A percentile compares a stretch with the other conserved stretches of the same genome.
These are phyloP conservation scores for Wickerhamiella cacticola DNA, from an alignment of 805 yeast species.

Conservation along the genomic window DNA sequence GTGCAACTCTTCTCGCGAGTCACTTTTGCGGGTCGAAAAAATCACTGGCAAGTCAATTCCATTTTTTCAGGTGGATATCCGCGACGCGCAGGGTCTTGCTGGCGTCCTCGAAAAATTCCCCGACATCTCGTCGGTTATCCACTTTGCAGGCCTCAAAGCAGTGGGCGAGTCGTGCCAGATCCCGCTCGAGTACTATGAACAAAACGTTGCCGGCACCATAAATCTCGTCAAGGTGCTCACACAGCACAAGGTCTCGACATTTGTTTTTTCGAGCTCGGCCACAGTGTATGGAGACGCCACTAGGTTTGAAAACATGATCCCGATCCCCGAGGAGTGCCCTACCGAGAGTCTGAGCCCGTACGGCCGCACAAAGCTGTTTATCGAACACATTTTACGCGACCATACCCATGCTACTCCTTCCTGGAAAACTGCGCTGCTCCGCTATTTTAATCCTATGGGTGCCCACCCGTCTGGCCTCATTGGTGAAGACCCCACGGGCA, in stretches of 20 bases:
- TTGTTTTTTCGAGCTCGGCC: slow-evolving; percentile 70
- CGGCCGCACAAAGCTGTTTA: slow-evolving; percentile 56
- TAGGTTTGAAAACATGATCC: slow-evolving; percentile 57
- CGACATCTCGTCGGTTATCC: slow-evolving; percentile 48
- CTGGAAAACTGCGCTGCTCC: slow-evolving; percentile 43
- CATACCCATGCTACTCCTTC: slow-evolving; percentile 33
- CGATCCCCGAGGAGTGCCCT: slow-evolving; percentile 70
- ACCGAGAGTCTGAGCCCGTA: slow-evolving; percentile 66
- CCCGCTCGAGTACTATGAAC: slow-evolving; percentile 56
- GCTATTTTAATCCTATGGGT: slow-evolving; percentile 78
- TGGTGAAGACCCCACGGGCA: slow-evolving; percentile 72
- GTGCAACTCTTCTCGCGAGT: slow-evolving; percentile 52
- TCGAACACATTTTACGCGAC: slow-evolving; percentile 52
- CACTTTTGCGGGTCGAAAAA: slow-evolving; percentile 49
- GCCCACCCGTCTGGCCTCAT: slow-evolving; percentile 72
- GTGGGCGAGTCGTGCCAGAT: slow-evolving; percentile 64
- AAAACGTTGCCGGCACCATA: slow-evolving; percentile 56
- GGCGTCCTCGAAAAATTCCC: slow-evolving; percentile 39
- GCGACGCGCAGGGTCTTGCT: slow-evolving; percentile 38
- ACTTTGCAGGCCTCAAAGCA: slow-evolving; percentile 74
- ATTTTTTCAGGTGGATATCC: slow-evolving; percentile 47
- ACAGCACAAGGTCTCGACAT: slow-evolving; percentile 34
- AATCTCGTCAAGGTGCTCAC: slow-evolving; percentile 44
- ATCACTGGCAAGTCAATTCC: slow-evolving; percentile 38
- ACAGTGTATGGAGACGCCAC: slow-evolving; percentile 78